Conservation (phyloP, 768 basidiomycete species). For the Suillus subluteus region DNA sequence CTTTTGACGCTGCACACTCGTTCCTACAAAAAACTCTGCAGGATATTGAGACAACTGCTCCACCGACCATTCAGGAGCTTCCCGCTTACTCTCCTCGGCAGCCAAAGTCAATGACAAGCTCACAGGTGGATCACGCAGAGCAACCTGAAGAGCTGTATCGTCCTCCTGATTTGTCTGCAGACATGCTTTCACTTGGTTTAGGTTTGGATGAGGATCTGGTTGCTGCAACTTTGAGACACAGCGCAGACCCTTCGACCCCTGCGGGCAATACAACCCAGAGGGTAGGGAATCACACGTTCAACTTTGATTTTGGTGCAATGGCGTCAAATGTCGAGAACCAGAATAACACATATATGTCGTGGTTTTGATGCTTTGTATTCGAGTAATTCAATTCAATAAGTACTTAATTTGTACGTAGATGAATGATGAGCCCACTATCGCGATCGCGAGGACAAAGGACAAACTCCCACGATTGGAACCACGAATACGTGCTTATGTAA, state of each 20-base stretch:
- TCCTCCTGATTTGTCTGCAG: conserved; percentile 34
- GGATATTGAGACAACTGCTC: conserved; percentile 25
- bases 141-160: conserved; percentile 22
- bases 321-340: conserved; percentile 59
- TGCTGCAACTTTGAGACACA: conserved; percentile 21
- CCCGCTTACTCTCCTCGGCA: conserved; percentile 27
- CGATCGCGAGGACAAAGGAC: not conserved
- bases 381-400: not conserved
- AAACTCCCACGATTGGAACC: not conserved
- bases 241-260: conserved; percentile 23
- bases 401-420: conserved; percentile 5
- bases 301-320: conserved; percentile 65
- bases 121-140: conserved; percentile 20
- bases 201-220: conserved; percentile 32
- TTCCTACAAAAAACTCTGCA: conserved; percentile 29
- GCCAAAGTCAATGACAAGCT: conserved; percentile 15
- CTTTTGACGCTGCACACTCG: conserved; percentile 29
- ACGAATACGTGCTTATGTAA: conserved; percentile 28
- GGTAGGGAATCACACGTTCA: conserved; percentile 57
- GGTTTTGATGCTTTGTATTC: conserved; percentile 48
- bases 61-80: conserved; percentile 25
- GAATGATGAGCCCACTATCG: not conserved
- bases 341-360: conserved; percentile 63
- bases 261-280: conserved; percentile 36
- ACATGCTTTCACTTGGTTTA: conserved; percentile 35